Percentiles rank a stretch among this genome's conserved stretches.
phyloP scores from a whole-genome alignment of 2,329 filamentous ascomycete species.

The Alternaria novae-zelandiae region DNA sequence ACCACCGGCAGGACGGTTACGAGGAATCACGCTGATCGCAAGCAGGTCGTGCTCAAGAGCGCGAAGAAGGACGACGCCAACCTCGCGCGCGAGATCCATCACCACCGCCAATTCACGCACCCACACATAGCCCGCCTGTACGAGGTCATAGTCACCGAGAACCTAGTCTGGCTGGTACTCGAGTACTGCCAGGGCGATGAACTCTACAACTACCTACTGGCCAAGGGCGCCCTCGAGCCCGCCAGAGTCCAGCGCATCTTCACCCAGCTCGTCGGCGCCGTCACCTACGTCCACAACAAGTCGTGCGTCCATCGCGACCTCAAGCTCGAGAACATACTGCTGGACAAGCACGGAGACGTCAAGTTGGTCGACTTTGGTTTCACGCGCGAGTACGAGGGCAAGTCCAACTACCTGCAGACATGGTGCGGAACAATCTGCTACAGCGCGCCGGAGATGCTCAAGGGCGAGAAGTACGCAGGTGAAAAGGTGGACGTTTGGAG shows the following conservation, averaged over 20 bases:
- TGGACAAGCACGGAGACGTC: conserved; percentile 96
- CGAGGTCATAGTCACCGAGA: conserved; percentile 97
- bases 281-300: conserved; percentile 92
- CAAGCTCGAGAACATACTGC: conserved; percentile 93
- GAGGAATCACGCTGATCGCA: conserved; percentile 18
- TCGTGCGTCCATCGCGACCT: conserved; percentile 96
- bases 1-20: conserved; percentile 22
- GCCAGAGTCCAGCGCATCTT: conserved; percentile 95
- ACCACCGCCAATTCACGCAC: conserved; percentile 96
- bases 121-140: conserved; percentile 96
- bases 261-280: conserved; percentile 91
- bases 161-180: conserved; percentile 91
- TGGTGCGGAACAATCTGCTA: conserved; percentile 99
- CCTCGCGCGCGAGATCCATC: conserved; percentile 95
- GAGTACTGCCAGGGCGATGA: conserved; percentile 98
- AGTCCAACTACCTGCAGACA: conserved; percentile 91
- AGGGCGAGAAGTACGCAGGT: conserved; percentile 95
- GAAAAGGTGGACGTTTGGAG: conserved; percentile 99
- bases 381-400: conserved; percentile 94
- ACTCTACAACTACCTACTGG: conserved; percentile 92
- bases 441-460: conserved; percentile 97
- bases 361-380: conserved; percentile 99
- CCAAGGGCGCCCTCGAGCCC: conserved; percentile 81
- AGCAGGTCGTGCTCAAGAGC: conserved; percentile 96
- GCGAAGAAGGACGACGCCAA: conserved; percentile 96